These are phyloP conservation scores for Aspergillus sp. DNA, from an alignment of 2,329 filamentous ascomycete genomes.

Conservation along the genomic window DNA sequence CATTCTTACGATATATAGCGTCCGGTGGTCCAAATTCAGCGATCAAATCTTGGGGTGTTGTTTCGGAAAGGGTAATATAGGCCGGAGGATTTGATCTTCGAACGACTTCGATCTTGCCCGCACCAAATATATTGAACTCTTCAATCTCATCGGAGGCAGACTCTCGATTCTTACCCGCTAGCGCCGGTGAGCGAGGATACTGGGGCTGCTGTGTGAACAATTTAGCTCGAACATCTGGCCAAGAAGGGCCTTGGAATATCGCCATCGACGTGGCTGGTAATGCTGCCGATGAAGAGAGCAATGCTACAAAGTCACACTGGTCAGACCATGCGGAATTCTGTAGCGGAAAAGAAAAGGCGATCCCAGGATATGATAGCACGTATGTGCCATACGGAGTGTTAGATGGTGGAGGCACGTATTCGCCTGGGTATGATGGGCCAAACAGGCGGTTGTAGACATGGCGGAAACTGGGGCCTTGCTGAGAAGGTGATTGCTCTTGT, in stretches of 20 bases:
- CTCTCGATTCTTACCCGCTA: slow-evolving; percentile 68
- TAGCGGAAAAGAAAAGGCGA: slow-evolving; percentile 87
- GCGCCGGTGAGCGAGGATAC: slow-evolving; percentile 66
- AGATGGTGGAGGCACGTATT: slow-evolving; percentile 68
- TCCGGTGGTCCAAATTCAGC: slow-evolving; percentile 89
- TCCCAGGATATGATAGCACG: slow-evolving; percentile 87
- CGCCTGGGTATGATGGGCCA: slow-evolving; percentile 87
- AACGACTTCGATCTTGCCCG: slow-evolving; percentile 71
- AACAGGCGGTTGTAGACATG: slow-evolving; percentile 93
- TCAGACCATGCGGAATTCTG: slow-evolving; percentile 68
- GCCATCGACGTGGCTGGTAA: slow-evolving; percentile 81
- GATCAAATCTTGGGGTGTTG: slow-evolving; percentile 85
- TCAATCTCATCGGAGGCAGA: slow-evolving; percentile 86
- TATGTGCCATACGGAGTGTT: slow-evolving; percentile 66
- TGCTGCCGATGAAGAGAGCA: slow-evolving; percentile 74
- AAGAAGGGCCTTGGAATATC: slow-evolving; percentile 84
- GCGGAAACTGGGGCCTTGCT: slow-evolving; percentile 69
- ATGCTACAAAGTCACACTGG: slow-evolving; percentile 72
- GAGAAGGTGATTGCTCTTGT: slow-evolving; percentile 24
- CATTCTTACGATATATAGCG: slow-evolving; percentile 87
- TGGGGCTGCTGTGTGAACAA: slow-evolving; percentile 73
- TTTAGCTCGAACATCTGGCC: slow-evolving; percentile 72
- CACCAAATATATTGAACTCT: slow-evolving; percentile 69
- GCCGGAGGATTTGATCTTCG: slow-evolving; percentile 65
- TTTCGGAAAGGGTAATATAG: slow-evolving; percentile 74